Conservation (phyloP, 805 yeast genomes). For the Tetrapisispora iriomotensis region DNA sequence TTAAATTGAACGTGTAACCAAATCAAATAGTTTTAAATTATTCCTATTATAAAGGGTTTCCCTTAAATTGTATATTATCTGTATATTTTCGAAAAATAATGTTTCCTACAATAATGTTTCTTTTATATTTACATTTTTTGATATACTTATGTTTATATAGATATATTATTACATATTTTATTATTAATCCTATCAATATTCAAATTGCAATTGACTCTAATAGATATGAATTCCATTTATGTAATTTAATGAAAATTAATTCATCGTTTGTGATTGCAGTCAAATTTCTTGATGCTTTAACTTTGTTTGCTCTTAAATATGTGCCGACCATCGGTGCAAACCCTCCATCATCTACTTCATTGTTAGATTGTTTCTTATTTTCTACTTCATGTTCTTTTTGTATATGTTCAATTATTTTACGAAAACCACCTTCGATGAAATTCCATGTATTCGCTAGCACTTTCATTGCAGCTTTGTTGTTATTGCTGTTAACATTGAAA, state of each 20-base stretch:
- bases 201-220: not conserved
- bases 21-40: not conserved
- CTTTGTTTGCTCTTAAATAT: conserved; percentile 45
- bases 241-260: conserved; percentile 44
- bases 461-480: conserved; percentile 23
- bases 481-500: conserved; percentile 46
- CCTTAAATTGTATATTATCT: not conserved
- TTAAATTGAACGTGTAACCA: conserved; percentile 63
- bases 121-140: too few relatives aligned
- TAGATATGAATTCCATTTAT: conserved; percentile 48
- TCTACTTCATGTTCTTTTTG: conserved; percentile 22
- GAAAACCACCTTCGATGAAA: conserved; percentile 34
- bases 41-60: not conserved
- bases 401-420: conserved; percentile 34
- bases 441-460: conserved; percentile 46
- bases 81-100: too few relatives aligned
- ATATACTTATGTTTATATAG: too few relatives aligned
- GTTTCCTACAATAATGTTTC: too few relatives aligned
- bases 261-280: conserved; percentile 45
- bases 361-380: conserved; percentile 20
- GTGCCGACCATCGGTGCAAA: conserved; percentile 25
- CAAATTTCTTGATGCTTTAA: conserved; percentile 46
- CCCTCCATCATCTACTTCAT: conserved; percentile 34
- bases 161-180: conserved; percentile 1
- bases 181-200: not conserved